Evolutionary conservation across 2,329 filamentous ascomycete species (phyloP), one percentile per base, ranked within the genome.

Genomic region (Dactylellina leptospora): DNA sequence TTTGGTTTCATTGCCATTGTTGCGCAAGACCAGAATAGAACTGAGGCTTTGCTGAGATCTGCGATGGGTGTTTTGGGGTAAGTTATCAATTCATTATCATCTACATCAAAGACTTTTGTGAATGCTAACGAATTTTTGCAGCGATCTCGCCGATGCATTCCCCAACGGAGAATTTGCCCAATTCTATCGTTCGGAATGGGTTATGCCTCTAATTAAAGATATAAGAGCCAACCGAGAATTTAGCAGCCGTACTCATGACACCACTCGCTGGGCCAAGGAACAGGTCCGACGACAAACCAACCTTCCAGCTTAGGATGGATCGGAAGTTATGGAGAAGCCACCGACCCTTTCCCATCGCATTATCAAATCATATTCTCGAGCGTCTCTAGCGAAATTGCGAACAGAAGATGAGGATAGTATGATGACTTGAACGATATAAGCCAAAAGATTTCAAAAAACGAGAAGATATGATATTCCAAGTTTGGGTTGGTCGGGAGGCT

Each of bases 1-100:
- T 97, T 97, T 83, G 85, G 90, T 76, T 87, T 97, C 56, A 86
- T 99, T 45, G 88, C 90, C 78, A 85, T 87, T 73, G 90, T 97
- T 76, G 89, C 89, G 74, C 84, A 86, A 75, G 95, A 97, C 79
- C 84, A 85, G 75, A 96, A 95, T 83, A 90, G 92, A 76, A 96
- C 92, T 78, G 95, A 99, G 82, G 88, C 90, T 33, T 84, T 99
- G 51, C 89, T 97, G 85, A 87, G 95, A 76, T 91, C 93, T n/a
- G 87, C 90, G 6, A 97, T 97, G 91, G 95, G 95, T 80, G 93
- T 97, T 61, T 91, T 99, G 82, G 95, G 93, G 92, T 96, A 86
- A 79, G 88, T 56, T 13, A n/a, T n/a, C 6, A n/a, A 2, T 11
- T 48, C n/a, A n/a, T 20, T 28, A n/a, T n/a, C n/a, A n/a, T 42